Evolutionary conservation across 2,329 filamentous ascomycete species (phyloP).

Genomic region (Clarireedia sp.): DNA sequence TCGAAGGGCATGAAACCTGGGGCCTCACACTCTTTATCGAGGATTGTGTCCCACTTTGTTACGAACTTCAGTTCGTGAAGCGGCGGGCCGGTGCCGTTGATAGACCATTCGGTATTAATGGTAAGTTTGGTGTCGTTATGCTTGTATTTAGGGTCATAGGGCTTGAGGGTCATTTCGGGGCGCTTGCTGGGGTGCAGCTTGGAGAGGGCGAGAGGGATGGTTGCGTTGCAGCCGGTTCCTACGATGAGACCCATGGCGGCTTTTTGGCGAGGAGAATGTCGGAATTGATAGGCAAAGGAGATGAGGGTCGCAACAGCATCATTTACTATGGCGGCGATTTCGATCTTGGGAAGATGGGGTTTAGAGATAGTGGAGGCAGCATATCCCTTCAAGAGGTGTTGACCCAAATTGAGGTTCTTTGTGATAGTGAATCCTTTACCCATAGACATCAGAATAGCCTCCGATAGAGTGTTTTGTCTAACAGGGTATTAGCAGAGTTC

Average conservation of each 20-base stretch:
- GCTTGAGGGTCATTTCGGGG: slow-evolving; percentile 37
- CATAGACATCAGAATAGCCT: slow-evolving; percentile 60
- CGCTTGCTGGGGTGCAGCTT: slow-evolving; percentile 57
- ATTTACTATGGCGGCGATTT: slow-evolving; percentile 70
- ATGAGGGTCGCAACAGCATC: slow-evolving; percentile 74
- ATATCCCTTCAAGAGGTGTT: slow-evolving; percentile 52
- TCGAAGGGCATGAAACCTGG: slow-evolving; percentile 93
- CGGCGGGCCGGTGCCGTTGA: slow-evolving; percentile 64
- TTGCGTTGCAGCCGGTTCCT: slow-evolving; percentile 75
- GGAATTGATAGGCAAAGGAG: slow-evolving; percentile 66
- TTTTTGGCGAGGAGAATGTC: slow-evolving; percentile 50
- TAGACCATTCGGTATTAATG: slow-evolving; percentile 80
- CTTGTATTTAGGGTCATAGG: slow-evolving; percentile 22
- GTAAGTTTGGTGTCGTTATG: slow-evolving; percentile 55
- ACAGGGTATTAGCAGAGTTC: slow-evolving; percentile 5
- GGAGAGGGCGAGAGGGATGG: slow-evolving; percentile 59
- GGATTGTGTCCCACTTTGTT: slow-evolving; percentile 60
- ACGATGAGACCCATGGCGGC: slow-evolving; percentile 75
- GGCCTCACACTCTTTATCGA: slow-evolving; percentile 59
- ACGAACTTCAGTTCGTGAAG: slow-evolving; percentile 55
- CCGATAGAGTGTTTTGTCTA: slow-evolving; percentile 49
- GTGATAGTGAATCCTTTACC: slow-evolving; percentile 62
- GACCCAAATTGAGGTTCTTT: slow-evolving; percentile 51
- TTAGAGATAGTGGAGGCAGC: slow-evolving; percentile 33
- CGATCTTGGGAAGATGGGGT: slow-evolving; percentile 52